phyloP scores from a whole-genome alignment of 2,329 filamentous ascomycete genomes.

The Diaporthe sp. region DNA sequence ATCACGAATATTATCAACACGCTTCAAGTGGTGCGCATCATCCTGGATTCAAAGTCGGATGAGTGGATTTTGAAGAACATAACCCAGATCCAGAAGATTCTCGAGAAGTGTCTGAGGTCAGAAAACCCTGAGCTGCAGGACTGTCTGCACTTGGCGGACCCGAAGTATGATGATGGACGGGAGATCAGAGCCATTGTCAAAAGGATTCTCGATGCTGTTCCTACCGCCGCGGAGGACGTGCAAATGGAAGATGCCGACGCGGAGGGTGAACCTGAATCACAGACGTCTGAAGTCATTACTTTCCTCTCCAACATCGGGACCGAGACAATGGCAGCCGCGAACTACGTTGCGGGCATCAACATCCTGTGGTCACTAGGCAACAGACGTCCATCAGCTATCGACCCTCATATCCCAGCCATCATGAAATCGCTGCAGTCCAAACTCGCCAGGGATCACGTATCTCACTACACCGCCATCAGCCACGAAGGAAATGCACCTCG shows the following conservation, averaged over 20 bases:
- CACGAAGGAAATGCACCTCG: slow-evolving; percentile 62
- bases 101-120: slow-evolving; percentile 90
- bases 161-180: slow-evolving; percentile 76
- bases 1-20: slow-evolving; percentile 93
- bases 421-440: slow-evolving; percentile 96
- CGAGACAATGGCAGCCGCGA: slow-evolving; percentile 84
- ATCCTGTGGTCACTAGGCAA: slow-evolving; percentile 92
- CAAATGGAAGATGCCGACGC: slow-evolving; percentile 83
- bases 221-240: slow-evolving; percentile 71
- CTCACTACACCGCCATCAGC: slow-evolving; percentile 73
- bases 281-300: slow-evolving; percentile 87
- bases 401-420: slow-evolving; percentile 86
- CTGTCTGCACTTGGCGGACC: slow-evolving; percentile 83
- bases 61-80: slow-evolving; percentile 91
- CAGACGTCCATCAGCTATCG: slow-evolving; percentile 87
- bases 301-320: slow-evolving; percentile 89
- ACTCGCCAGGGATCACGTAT: slow-evolving; percentile 93
- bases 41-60: slow-evolving; percentile 88
- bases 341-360: slow-evolving; percentile 91
- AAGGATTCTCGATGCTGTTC: slow-evolving; percentile 89
- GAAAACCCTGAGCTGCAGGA: slow-evolving; percentile 95
- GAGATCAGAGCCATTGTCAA: slow-evolving; percentile 82
- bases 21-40: slow-evolving; percentile 89
- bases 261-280: slow-evolving; percentile 84
- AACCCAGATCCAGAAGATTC: slow-evolving; percentile 82